Evolutionary conservation across 2,329 filamentous ascomycete genomes (phyloP), one percentile per base, ranked within the genome.

Genomic region (Diaporthe sp.): DNA sequence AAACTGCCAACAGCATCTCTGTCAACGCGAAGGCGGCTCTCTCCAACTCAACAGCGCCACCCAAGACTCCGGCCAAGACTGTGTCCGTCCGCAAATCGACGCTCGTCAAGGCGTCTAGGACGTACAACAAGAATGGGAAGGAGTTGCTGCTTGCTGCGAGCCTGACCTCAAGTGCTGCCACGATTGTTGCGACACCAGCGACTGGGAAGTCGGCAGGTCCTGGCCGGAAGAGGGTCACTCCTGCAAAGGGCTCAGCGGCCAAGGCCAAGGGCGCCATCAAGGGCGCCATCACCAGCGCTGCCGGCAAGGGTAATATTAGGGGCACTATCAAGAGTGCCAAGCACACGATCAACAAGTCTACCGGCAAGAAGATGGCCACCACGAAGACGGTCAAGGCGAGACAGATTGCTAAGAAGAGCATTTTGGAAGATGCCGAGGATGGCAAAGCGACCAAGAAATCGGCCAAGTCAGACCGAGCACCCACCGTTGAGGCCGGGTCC

Each of bases 1-100:
- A 84, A 73, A 84, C 80, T 44, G 81, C 85, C 22, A 84, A 84
- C 28, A 84, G 80, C 72, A 83, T 86, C 70, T 84, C 85, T 31
- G 81, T 85, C 28, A 84, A 80, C 63, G 79, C 83, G n/a, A 83
- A 84, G 77, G 79, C 81, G 2, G 79, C 80, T 42, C 72, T 80
- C 1, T 78, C 55, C 39, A 28, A 25, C 34, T 53, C 71, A 37
- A 55, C 60, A 37, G 47, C 68, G n/a, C n/a, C 63, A n/a, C 22
- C 25, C 9, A 73, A 67, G 57, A 51, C 65, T 13, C 3, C 71
- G 5, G 58, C 44, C 37, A 47, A 49, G 37, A 34, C 61, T 12
- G 58, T 76, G 12, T 77, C 76, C 0, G 72, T 77, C 42, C 72
- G 76, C 20, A 77, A 77, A 57, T 72, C 76, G n/a, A 74, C 51